Evolutionary conservation across 1,284 basidiomycete genomes (phyloP).

Genomic region (Heterobasidion annosum): DNA sequence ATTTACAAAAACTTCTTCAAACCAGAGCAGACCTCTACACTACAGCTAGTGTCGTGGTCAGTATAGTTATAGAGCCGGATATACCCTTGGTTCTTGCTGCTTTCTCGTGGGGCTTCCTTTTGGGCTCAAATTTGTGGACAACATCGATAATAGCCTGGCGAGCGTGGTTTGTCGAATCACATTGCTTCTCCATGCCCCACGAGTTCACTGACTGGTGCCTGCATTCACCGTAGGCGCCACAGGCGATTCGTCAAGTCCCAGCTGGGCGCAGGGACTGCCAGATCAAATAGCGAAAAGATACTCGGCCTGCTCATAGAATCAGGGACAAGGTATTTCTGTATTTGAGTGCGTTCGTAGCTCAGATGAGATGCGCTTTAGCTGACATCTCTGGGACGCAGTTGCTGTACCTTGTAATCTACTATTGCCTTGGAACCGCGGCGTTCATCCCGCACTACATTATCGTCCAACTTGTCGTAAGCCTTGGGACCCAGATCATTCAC

Average conservation of each 20-base stretch:
- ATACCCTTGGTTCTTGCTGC: too few relatives aligned
- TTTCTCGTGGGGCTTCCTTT: not conserved
- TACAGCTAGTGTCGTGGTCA: too few relatives aligned
- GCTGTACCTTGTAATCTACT: too few relatives aligned
- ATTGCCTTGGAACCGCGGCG: too few relatives aligned
- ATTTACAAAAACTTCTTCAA: too few relatives aligned
- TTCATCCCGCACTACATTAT: too few relatives aligned
- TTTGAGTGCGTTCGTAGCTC: constrained; percentile 1
- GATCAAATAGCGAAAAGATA: not conserved
- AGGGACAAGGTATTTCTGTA: constrained; percentile 4
- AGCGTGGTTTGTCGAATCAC: not conserved
- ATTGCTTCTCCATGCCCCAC: too few relatives aligned
- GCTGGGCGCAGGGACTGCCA: not conserved
- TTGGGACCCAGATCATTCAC: not conserved
- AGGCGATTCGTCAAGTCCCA: not conserved
- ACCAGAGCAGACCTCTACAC: too few relatives aligned
- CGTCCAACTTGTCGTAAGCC: not conserved
- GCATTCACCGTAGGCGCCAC: not conserved
- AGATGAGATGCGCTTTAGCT: not conserved
- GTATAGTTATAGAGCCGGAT: too few relatives aligned
- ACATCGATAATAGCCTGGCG: not conserved
- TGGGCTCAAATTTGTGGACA: not conserved
- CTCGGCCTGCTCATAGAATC: constrained; percentile 8
- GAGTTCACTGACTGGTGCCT: not conserved
- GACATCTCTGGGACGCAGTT: not conserved